Evolutionary conservation across 1,139 yeast species (phyloP).

Genomic region (Lodderomyces oxycetoniae): DNA sequence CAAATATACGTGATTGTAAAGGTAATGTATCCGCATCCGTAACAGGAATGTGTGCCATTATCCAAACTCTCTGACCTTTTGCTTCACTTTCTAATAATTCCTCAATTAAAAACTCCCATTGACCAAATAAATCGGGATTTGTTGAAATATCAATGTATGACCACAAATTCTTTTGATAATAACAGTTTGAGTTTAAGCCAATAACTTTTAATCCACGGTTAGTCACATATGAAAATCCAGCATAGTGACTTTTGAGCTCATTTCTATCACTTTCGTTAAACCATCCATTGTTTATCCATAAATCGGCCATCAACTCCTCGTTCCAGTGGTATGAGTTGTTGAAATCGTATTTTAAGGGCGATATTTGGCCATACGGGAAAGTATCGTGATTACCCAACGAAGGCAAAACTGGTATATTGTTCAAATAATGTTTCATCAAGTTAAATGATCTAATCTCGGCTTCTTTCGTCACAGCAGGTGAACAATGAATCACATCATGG

Average conservation of each 20-base stretch:
- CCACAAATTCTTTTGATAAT: constrained; percentile 62
- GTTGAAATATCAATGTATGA: constrained; percentile 50
- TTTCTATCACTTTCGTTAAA: constrained; percentile 21
- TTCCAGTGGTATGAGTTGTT: constrained; percentile 55
- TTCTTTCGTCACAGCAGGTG: constrained; percentile 44
- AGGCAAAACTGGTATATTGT: constrained; percentile 56
- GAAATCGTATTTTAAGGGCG: constrained; percentile 40
- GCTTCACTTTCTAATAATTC: constrained; percentile 58
- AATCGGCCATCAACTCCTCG: constrained; percentile 38
- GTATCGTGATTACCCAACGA: constrained; percentile 71
- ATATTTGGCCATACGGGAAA: constrained; percentile 66
- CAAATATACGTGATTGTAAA: constrained; percentile 53
- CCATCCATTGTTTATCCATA: constrained; percentile 49
- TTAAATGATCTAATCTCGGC: constrained; percentile 51
- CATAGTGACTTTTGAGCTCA: constrained; percentile 41
- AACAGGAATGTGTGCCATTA: constrained; percentile 64
- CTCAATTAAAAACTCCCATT: constrained; percentile 54
- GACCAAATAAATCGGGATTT: constrained; percentile 61
- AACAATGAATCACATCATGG: constrained; percentile 47
- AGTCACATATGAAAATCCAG: constrained; percentile 59
- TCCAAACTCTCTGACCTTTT: constrained; percentile 62
- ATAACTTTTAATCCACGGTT: constrained; percentile 56
- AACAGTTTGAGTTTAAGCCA: constrained; percentile 62
- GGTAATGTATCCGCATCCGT: constrained; percentile 55
- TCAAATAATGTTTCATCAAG: constrained; percentile 52